Evolutionary conservation across 2,329 filamentous ascomycete genomes (phyloP).

Genomic region (Davidsoniella australis): DNA sequence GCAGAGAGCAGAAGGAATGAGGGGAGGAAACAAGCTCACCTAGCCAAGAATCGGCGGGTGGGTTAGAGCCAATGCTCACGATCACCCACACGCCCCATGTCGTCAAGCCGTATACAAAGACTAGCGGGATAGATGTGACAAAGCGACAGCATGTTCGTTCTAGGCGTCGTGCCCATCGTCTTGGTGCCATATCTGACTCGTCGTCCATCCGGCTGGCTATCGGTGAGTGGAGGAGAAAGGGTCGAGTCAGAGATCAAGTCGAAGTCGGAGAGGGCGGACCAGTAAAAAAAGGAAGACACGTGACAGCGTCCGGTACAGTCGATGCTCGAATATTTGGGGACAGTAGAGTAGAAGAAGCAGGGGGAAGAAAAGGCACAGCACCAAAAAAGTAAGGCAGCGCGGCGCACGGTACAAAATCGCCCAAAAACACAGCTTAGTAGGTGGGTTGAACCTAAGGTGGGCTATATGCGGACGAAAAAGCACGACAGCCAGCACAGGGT

Average conservation of each 20-base stretch:
- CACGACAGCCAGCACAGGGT: no score
- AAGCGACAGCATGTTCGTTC: conserved; percentile 73
- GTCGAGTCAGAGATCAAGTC: not conserved
- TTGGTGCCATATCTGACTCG: conserved; percentile 28
- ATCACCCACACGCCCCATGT: conserved; percentile 89
- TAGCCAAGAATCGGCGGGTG: conserved; percentile 36
- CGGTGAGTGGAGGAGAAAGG: conserved; percentile 16
- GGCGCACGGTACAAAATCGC: no score
- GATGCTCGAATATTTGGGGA: no score
- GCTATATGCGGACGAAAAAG: no score
- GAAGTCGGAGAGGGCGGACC: not conserved
- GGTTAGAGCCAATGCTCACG: conserved; percentile 48
- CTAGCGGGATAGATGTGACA: conserved; percentile 69
- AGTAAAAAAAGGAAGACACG: not conserved
- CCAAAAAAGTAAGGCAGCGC: not conserved
- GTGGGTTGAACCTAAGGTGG: no score
- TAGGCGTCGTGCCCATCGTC: conserved; percentile 48
- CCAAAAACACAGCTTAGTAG: no score
- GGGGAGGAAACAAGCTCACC: conserved; percentile 27
- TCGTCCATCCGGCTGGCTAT: conserved; percentile 14
- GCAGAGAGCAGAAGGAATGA: not conserved
- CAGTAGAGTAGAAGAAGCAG: not conserved
- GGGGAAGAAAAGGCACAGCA: not conserved
- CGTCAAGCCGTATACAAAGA: conserved; percentile 78
- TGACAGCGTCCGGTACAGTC: no score